A percentile compares a stretch with the other conserved stretches of the same genome.
phyloP scores from a whole-genome alignment of 2,329 filamentous ascomycete genomes.

The Phaeosphaeria sp. region DNA sequence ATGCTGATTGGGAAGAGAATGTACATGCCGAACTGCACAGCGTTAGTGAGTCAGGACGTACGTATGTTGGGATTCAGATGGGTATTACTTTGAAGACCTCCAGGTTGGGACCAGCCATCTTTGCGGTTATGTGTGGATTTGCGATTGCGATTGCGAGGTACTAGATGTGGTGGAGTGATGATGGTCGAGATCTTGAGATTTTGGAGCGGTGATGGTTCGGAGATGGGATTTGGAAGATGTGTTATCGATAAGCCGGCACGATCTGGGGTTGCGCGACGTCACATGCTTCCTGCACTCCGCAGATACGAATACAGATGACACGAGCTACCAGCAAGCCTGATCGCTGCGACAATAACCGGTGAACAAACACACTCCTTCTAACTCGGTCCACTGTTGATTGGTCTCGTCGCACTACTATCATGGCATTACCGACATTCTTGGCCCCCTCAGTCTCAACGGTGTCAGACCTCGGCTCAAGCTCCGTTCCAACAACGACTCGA shows the following conservation, averaged over 20 bases:
- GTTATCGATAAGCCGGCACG: too few species aligned
- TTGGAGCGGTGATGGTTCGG: constrained; percentile 25
- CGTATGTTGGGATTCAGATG: constrained; percentile 3
- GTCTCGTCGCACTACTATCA: neutral
- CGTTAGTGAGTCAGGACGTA: too few species aligned
- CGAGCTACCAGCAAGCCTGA: neutral
- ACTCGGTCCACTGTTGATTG: neutral
- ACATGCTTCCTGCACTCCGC: neutral
- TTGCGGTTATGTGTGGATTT: constrained; percentile 32
- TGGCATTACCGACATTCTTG: neutral
- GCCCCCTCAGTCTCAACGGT: neutral
- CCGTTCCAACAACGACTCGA: neutral
- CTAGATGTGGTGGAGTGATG: constrained; percentile 8
- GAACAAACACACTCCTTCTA: neutral
- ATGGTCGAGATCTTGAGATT: constrained; percentile 25
- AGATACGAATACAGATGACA: neutral
- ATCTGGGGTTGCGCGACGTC: neutral
- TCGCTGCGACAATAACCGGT: neutral
- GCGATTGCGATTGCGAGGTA: neutral
- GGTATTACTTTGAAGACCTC: constrained; percentile 86
- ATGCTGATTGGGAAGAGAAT: constrained; percentile 98
- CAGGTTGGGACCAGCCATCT: constrained; percentile 83
- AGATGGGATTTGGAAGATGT: too few species aligned
- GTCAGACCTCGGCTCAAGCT: constrained; percentile 3
- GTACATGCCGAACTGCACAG: constrained; percentile 88